Evolutionary conservation across 1,284 basidiomycete species (phyloP), one percentile per base, ranked within the genome.

Genomic region (Apiotrichum veenhuisii): DNA sequence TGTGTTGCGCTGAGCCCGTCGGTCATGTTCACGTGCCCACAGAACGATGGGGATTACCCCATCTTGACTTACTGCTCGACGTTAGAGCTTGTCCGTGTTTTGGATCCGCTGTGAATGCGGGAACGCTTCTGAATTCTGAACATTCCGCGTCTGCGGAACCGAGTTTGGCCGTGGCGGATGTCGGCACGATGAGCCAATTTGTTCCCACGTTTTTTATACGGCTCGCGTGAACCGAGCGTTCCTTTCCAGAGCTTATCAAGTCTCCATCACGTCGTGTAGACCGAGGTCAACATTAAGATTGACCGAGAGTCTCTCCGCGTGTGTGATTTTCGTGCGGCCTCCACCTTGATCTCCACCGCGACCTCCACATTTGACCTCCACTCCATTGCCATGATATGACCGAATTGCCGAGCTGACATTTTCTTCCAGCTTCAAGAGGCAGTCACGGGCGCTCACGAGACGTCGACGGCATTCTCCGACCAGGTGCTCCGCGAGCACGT

Each of bases 391-490:
- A n/a, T n/a, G n/a, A n/a, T n/a, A n/a, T n/a, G n/a, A n/a, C n/a
- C n/a, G n/a, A 30, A 18, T 25, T 26, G 52, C 22, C 42, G 22
- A 15, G 47, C 52, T 52, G 45, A 52, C 44, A 34, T 25, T 20
- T 25, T 34, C 18, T 20, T n/a, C 23, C 71, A 94, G 91, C 82
- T 98, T 4, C 88, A 97, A 84, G 94, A 97, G 45, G 96, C 94
- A 10, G 95, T 98, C 9, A 89, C 89, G 0, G 87, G 87, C 4
- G 91, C 95, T 0, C 92, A 97, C 68, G 93, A 97, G 72, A 96
- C 94, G 0, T 92, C 89, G 0, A 91, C 91, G 64, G 91, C 91
- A 2, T 98, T 99, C 77, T 95, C 90, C 63, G 87, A 93, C 57
- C 91, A 96, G 76, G 94, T 94, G 14, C 78, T 96, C 33, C 83